Base-by-base conservation (phyloP, 352 stramenopile species). In the Phytophthora pistaciae region DNA sequence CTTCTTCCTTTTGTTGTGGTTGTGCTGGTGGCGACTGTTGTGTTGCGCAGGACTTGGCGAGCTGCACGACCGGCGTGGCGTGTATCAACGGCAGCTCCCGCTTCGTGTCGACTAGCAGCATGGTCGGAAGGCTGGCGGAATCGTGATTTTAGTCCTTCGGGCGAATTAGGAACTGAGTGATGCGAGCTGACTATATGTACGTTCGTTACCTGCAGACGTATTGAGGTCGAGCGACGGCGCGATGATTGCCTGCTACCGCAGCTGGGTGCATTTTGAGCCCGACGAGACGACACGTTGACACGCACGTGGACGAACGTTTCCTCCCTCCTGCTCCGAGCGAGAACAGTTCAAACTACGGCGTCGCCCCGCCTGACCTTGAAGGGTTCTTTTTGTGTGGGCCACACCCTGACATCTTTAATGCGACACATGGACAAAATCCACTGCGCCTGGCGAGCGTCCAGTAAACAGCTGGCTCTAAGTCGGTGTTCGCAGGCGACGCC, bases 321-420 rank as follows among this genome's bases (percentile, higher is more conserved):
- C 7, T 23, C n/a, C 44, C 44, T 11, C 44, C 44, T 50, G n/a
- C 5, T 16, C 1, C 4, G 40, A 14, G 5, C 14, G 5, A 46
- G 14, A 46, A 11, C 31, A 13, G 40, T 53, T 23, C 21, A 52
- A 44, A 25, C 13, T 25, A 53, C 48, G 66, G 62, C 53, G 62
- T 75, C 68, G 55, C 68, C 68, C 50, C 48, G 23, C 68, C 42
- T 49, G 14, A 29, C 14, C 25, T 53, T 61, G 42, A 64, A 57
- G 56, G 59, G 50, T 68, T 75, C 68, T 60, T 60, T 63, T 60
- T 66, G 38, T 68, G 53, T 73, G 64, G 62, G 53, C 44, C 42
- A 49, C 42, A 49, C 31, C 18, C 38, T 20, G 18, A 20, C 38
- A 20, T 20, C 21, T 27, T 55, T 5, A 55, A 55, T 55, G 48